Conservation (phyloP, 306 rosid species). For the Cicer yamashitae region DNA sequence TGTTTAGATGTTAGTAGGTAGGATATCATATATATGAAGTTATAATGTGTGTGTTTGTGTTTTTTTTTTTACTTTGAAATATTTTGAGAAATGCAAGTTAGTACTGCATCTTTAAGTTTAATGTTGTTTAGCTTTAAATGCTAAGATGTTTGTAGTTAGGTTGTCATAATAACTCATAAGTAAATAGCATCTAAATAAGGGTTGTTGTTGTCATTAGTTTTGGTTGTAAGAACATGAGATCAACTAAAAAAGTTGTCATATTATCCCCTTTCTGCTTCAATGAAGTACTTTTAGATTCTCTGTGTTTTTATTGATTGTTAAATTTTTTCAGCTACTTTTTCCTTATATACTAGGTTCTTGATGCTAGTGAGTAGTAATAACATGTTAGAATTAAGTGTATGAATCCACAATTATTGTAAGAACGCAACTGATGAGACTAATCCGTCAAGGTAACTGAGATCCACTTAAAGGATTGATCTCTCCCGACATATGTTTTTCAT, state of each 20-base stretch:
- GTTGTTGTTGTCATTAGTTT: slow-evolving; percentile 41
- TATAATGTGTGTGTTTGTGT: slow-evolving; percentile 26
- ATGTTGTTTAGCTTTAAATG: slow-evolving; percentile 47
- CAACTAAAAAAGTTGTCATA: slow-evolving; percentile 6
- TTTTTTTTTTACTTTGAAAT: slow-evolving; percentile 33
- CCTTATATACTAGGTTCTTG: slow-evolving; percentile 23
- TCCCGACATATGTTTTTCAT: too few species aligned
- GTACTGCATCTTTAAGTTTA: slow-evolving; percentile 37
- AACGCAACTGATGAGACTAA: too few species aligned
- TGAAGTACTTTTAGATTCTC: slow-evolving; percentile 39
- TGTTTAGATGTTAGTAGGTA: slow-evolving; percentile 41
- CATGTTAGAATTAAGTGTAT: slow-evolving; percentile 37
- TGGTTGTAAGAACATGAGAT: slow-evolving; percentile 41
- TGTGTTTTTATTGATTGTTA: slow-evolving; percentile 36
- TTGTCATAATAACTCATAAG: slow-evolving; percentile 40
- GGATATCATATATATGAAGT: slow-evolving; percentile 40
- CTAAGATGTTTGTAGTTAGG: slow-evolving; percentile 47
- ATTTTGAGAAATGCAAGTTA: slow-evolving; percentile 41
- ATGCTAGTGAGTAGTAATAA: slow-evolving; percentile 2
- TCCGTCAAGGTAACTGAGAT: too few species aligned
- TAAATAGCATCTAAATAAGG: slow-evolving; percentile 43
- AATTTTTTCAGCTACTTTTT: slow-evolving; percentile 21
- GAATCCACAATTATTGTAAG: neutral
- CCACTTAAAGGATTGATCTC: too few species aligned
- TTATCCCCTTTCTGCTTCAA: slow-evolving; percentile 10